These are phyloP conservation scores for Metschnikowia amazonensis DNA, from an alignment of 805 yeast genomes.

Conservation along the genomic window DNA sequence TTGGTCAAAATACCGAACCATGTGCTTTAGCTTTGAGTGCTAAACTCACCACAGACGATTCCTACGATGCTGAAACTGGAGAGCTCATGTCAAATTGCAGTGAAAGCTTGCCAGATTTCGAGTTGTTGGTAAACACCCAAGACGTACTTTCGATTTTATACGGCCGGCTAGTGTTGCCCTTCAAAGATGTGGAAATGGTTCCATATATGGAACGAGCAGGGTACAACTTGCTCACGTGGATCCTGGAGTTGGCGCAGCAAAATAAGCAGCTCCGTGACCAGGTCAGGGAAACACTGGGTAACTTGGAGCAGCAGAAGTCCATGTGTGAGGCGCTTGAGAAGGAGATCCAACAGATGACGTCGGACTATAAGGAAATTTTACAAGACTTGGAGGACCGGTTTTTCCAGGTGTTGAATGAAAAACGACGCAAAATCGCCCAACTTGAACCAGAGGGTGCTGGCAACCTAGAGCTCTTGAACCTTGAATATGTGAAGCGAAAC, in stretches of 20 bases:
- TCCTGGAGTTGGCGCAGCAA: constrained; percentile 9
- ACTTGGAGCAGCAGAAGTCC: background rate
- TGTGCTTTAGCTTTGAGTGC: constrained; percentile 14
- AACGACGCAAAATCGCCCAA: constrained; percentile 13
- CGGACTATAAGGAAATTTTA: constrained; percentile 15
- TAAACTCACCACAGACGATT: constrained; percentile 23
- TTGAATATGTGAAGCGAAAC: constrained; percentile 11
- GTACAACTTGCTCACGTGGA: constrained; percentile 17
- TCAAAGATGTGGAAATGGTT: constrained; percentile 8
- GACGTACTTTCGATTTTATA: constrained; percentile 13
- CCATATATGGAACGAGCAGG: constrained; percentile 5
- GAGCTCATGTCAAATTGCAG: constrained; percentile 24
- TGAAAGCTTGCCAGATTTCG: constrained; percentile 12
- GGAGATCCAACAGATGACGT: constrained; percentile 13
- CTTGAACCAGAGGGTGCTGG: constrained; percentile 11
- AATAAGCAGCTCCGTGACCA: constrained; percentile 5
- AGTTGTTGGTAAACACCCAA: constrained; percentile 10
- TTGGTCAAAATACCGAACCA: background rate
- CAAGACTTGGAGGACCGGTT: constrained; percentile 18
- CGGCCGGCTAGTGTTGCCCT: constrained; percentile 10
- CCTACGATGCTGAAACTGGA: constrained; percentile 22
- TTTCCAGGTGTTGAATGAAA: constrained; percentile 17
- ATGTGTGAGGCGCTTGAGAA: constrained; percentile 7
- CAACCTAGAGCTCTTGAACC: constrained; percentile 11
- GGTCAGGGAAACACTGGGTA: background rate